Conservation (phyloP, 1,139 yeast genomes). For the Suzukiozyma palmioleophila region DNA sequence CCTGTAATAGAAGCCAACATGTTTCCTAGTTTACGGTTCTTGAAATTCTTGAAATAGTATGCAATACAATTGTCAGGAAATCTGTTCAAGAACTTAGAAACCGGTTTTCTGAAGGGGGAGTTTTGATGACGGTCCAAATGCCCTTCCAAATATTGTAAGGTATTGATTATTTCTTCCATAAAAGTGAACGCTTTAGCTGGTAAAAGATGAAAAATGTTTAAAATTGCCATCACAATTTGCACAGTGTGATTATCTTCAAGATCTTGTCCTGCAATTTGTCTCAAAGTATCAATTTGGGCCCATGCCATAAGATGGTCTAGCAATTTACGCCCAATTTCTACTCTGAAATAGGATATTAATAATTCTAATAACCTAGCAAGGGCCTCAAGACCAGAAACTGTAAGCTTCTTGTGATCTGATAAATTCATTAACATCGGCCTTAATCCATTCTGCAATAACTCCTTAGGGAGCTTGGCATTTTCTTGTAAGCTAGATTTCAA, state of each 20-base stretch:
- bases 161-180: conserved; percentile 78
- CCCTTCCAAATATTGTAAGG: conserved; percentile 75
- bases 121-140: conserved; percentile 78
- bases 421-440: conserved; percentile 94
- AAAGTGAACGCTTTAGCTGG: conserved; percentile 93
- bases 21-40: conserved; percentile 64
- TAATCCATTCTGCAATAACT: conserved; percentile 84
- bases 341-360: conserved; percentile 88
- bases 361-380: conserved; percentile 81
- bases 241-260: conserved; percentile 77
- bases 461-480: conserved; percentile 88
- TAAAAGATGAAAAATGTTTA: conserved; percentile 84
- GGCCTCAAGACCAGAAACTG: conserved; percentile 89
- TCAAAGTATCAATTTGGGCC: conserved; percentile 82
- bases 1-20: conserved; percentile 62
- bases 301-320: conserved; percentile 93
- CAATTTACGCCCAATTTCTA: conserved; percentile 90
- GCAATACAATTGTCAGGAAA: conserved; percentile 74
- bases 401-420: conserved; percentile 86
- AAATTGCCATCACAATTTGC: conserved; percentile 82
- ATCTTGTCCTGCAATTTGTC: conserved; percentile 67
- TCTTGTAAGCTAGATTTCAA: conserved; percentile 79
- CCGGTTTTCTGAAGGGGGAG: conserved; percentile 90
- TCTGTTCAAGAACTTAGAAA: conserved; percentile 81
- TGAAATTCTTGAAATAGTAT: conserved; percentile 65